A percentile compares a stretch with the other conserved stretches of the same genome.
These are phyloP conservation scores for Salinomyces thailandicus DNA, from an alignment of 2,329 filamentous ascomycete species.

Conservation along the genomic window DNA sequence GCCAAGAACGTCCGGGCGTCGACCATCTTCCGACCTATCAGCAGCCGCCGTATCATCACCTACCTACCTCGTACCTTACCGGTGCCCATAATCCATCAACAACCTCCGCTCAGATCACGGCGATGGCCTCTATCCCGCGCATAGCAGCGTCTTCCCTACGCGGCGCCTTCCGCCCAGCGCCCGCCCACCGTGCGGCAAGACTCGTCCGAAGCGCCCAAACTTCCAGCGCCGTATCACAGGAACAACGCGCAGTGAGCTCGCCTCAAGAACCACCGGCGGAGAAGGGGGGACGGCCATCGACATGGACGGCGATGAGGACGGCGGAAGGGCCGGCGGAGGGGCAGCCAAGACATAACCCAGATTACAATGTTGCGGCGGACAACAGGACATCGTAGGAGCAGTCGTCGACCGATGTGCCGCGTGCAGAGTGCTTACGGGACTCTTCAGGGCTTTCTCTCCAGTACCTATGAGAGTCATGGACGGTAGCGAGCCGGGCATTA, in stretches of 20 bases:
- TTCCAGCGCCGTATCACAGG: not conserved
- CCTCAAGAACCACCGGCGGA: conserved; percentile 6
- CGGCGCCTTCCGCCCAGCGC: conserved; percentile 21
- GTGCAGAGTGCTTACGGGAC: conserved; percentile 6
- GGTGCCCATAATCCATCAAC: too few species aligned
- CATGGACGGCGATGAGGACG: conserved; percentile 37
- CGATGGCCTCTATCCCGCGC: conserved; percentile 31
- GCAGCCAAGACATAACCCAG: conserved; percentile 57
- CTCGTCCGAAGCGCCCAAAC: conserved; percentile 10
- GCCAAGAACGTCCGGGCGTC: not conserved
- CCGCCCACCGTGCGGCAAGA: conserved; percentile 15
- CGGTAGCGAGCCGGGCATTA: conserved; percentile 68
- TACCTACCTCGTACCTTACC: not conserved
- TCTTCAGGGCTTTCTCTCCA: conserved; percentile 69
- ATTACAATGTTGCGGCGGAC: conserved; percentile 72
- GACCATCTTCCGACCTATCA: not conserved
- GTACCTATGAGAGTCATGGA: conserved; percentile 83
- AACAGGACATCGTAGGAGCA: conserved; percentile 75
- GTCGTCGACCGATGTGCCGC: not conserved
- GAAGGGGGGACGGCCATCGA: conserved; percentile 7
- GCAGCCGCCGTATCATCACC: conserved; percentile 3
- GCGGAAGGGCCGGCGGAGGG: conserved; percentile 41
- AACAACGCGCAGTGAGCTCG: conserved; percentile 1
- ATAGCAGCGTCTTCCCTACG: conserved; percentile 34
- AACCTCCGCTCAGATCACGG: too few species aligned